Evolutionary conservation across 306 rosid genomes (phyloP).

Genomic region (Trifolium subterraneum): DNA sequence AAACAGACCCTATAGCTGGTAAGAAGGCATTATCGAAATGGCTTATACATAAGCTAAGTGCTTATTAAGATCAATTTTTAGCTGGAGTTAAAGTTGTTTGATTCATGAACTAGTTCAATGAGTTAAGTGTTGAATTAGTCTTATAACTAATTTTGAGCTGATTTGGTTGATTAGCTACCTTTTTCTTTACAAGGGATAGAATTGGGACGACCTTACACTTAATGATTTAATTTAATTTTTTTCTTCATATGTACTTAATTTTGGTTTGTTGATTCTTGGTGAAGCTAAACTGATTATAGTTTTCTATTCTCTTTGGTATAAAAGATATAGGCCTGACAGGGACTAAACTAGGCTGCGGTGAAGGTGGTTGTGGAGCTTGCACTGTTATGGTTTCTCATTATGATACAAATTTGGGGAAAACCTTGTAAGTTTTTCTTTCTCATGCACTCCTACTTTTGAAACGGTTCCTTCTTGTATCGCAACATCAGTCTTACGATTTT

Average conservation of each 20-base stretch:
- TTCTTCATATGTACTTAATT: slow-evolving; percentile 16
- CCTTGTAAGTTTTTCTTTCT: slow-evolving; percentile 67
- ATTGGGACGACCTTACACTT: neutral
- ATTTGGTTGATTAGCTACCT: neutral
- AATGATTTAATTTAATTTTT: neutral
- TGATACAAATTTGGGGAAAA: slow-evolving; percentile 60
- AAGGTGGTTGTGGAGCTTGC: slow-evolving; percentile 99
- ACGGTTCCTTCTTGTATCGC: slow-evolving; percentile 22
- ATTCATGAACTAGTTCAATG: neutral
- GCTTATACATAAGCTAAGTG: too few relatives aligned
- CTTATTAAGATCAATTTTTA: too few relatives aligned
- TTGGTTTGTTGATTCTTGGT: slow-evolving; percentile 19
- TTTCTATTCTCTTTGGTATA: slow-evolving; percentile 4
- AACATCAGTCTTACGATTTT: slow-evolving; percentile 39
- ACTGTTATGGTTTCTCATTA: slow-evolving; percentile 93
- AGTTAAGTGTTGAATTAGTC: neutral
- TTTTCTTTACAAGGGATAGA: too few relatives aligned
- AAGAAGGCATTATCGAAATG: too few relatives aligned
- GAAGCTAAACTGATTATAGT: slow-evolving; percentile 33
- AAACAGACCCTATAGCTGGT: too few relatives aligned
- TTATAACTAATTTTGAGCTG: neutral
- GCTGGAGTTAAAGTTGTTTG: too few relatives aligned
- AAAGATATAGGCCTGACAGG: slow-evolving; percentile 78
- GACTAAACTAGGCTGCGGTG: slow-evolving; percentile 96
- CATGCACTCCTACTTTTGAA: slow-evolving; percentile 25